phyloP scores from a whole-genome alignment of 768 basidiomycete species.

The Amanita brunnescens region DNA sequence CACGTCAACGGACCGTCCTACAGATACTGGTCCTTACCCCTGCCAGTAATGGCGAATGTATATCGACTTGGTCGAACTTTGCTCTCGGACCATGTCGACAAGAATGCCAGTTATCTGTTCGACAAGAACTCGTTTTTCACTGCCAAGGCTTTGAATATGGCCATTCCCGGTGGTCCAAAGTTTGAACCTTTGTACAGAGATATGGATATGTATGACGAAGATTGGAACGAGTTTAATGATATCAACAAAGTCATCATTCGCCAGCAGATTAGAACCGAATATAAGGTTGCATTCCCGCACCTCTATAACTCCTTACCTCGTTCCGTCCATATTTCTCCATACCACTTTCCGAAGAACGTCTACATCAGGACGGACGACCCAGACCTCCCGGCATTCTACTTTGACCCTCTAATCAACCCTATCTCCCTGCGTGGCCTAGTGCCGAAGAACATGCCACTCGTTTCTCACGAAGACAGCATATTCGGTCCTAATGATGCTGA shows the following conservation, averaged over 20 bases:
- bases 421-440: conserved; percentile 84
- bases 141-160: conserved; percentile 94
- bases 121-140: conserved; percentile 98
- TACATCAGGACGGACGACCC: conserved; percentile 99
- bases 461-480: conserved; percentile 86
- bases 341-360: conserved; percentile 93
- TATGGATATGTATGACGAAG: conserved; percentile 96
- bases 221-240: conserved; percentile 99
- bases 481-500: conserved; percentile 85
- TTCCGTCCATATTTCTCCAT: conserved; percentile 84
- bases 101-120: conserved; percentile 87
- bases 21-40: conserved; percentile 83
- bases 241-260: conserved; percentile 99
- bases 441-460: conserved; percentile 72
- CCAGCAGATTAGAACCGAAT: conserved; percentile 96
- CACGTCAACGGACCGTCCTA: conserved; percentile 87
- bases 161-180: conserved; percentile 96
- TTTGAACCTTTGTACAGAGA: conserved; percentile 97
- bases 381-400: conserved; percentile 98
- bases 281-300: conserved; percentile 98
- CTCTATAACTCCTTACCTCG: conserved; percentile 97
- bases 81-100: conserved; percentile 87
- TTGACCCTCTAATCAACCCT: conserved; percentile 97
- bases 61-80: conserved; percentile 93
- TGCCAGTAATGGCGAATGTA: conserved; percentile 95